These are phyloP conservation scores for Coemansia sp. DNA, from an alignment of 192 early-diverging fungal species.

Conservation along the genomic window DNA sequence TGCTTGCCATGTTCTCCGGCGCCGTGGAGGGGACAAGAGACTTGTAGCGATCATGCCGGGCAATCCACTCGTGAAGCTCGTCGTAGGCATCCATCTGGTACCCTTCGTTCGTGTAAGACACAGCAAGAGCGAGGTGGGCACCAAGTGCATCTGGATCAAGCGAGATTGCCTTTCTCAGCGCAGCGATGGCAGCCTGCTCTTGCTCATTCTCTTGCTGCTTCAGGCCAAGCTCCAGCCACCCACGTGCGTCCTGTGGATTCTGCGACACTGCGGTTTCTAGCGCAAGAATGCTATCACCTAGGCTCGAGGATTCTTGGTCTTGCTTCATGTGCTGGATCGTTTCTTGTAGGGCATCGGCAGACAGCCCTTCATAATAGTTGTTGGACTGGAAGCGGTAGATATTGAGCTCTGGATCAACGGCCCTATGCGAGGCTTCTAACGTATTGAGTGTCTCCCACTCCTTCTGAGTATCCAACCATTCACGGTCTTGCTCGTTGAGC, in stretches of 20 bases:
- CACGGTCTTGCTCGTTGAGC: constrained; percentile 60
- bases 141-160: constrained; percentile 75
- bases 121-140: constrained; percentile 83
- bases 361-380: constrained; percentile 33
- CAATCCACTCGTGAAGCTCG: constrained; percentile 85
- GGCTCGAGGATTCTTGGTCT: constrained; percentile 56
- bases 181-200: constrained; percentile 86
- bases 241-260: constrained; percentile 70
- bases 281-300: constrained; percentile 86
- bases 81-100: constrained; percentile 85
- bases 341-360: constrained; percentile 45
- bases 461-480: constrained; percentile 73
- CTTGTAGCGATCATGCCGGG: constrained; percentile 71
- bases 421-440: constrained; percentile 36
- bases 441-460: constrained; percentile 64
- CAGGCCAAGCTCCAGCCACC: constrained; percentile 87
- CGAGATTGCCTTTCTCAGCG: constrained; percentile 75
- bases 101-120: constrained; percentile 93
- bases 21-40: constrained; percentile 39
- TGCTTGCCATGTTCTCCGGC: constrained; percentile 34
- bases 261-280: constrained; percentile 87
- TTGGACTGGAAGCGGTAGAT: constrained; percentile 70
- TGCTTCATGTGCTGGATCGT: constrained; percentile 58
- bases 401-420: constrained; percentile 59
- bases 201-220: constrained; percentile 97